Conservation (phyloP, 345 rosid species). For the Brassica rapa region DNA sequence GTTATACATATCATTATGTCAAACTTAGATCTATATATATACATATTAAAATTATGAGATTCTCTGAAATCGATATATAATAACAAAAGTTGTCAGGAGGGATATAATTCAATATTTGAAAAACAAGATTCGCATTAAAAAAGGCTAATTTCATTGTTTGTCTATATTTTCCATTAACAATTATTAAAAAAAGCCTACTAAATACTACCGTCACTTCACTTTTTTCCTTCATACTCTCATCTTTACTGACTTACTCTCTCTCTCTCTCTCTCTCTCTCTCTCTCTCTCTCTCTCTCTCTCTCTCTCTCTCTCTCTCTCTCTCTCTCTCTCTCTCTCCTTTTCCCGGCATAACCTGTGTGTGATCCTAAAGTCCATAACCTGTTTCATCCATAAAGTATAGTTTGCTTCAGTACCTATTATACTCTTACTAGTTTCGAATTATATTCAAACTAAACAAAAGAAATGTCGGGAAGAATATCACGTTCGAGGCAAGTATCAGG, state of each 20-base stretch:
- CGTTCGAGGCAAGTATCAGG: conserved; percentile 69
- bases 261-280: conserved; percentile 14
- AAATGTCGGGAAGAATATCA: conserved; percentile 93
- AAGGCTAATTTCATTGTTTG: not conserved
- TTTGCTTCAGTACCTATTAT: not conserved
- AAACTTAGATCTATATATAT: conserved; percentile 32
- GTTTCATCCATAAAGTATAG: conserved; percentile 10
- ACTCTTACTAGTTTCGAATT: conserved; percentile 2
- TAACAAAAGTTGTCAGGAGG: conserved; percentile 41
- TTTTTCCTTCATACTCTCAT: conserved; percentile 29
- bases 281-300: conserved; percentile 22
- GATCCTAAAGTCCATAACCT: conserved; percentile 32
- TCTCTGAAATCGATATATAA: conserved; percentile 32
- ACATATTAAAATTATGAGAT: conserved; percentile 15
- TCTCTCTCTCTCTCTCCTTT: conserved; percentile 18
- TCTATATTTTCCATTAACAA: conserved; percentile 23
- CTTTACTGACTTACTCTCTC: not conserved
- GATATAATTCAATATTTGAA: conserved; percentile 30
- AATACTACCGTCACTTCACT: conserved; percentile 41
- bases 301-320: conserved; percentile 19
- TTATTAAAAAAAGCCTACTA: conserved; percentile 25
- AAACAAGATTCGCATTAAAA: conserved; percentile 15
- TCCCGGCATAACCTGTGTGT: conserved; percentile 29
- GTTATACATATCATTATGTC: not conserved
- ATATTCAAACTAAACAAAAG: not conserved